Percentiles rank a stretch among this genome's conserved stretches.
phyloP scores from a whole-genome alignment of 129 eudicot species.

The Daucus carota region DH1_v3.0 NC_030389.2:13805001-13805500 shows the following conservation, averaged over 20 bases:
- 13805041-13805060: background rate
- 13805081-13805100: background rate
- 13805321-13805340: background rate
- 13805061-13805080: too few relatives aligned
- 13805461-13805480: constrained; percentile 29
- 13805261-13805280: too few relatives aligned
- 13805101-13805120: background rate
- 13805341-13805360: too few relatives aligned
- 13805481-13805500: constrained; percentile 94
- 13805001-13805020: background rate
- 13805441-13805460: background rate
- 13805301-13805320: too few relatives aligned
- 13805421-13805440: background rate
- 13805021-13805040: background rate
- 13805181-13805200: background rate
- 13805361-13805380: background rate
- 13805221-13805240: too few relatives aligned
- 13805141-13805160: background rate
- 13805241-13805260: too few relatives aligned
- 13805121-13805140: background rate
- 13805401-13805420: background rate
- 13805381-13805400: background rate
- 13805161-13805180: background rate
- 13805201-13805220: background rate
- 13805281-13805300: too few relatives aligned